Conservation (phyloP, 2,329 filamentous ascomycete species). For the Pseudonectria buxi region DNA sequence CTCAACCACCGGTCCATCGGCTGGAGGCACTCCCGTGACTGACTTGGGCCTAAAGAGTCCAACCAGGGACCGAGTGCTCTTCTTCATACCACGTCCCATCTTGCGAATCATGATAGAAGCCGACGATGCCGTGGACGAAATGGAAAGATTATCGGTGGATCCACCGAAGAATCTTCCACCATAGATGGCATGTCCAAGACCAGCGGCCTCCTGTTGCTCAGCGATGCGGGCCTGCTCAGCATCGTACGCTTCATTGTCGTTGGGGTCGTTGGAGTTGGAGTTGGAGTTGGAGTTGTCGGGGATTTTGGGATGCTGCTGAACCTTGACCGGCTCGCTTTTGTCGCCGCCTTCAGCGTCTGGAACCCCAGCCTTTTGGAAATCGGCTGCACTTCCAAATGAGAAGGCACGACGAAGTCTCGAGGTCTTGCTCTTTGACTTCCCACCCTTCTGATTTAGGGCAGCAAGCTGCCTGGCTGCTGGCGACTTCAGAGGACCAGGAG, state of each 20-base stretch:
- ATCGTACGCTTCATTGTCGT: conserved; percentile 60
- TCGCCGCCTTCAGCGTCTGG: conserved; percentile 44
- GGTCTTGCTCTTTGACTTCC: conserved; percentile 74
- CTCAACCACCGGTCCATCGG: conserved; percentile 59
- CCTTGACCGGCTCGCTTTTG: conserved; percentile 39
- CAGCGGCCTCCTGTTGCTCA: conserved; percentile 83
- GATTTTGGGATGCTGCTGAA: conserved; percentile 34
- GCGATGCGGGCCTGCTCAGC: conserved; percentile 89
- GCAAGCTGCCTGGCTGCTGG: conserved; percentile 78
- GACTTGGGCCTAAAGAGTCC: conserved; percentile 95
- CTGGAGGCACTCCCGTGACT: conserved; percentile 67
- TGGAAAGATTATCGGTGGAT: conserved; percentile 91
- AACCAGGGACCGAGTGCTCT: conserved; percentile 81
- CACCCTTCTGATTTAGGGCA: conserved; percentile 78
- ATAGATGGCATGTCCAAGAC: conserved; percentile 91
- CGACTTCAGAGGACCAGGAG: conserved; percentile 43
- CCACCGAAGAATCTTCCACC: conserved; percentile 78
- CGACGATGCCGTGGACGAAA: conserved; percentile 83
- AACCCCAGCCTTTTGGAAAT: conserved; percentile 70
- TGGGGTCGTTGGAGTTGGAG: conserved; percentile 61
- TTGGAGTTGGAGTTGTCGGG: no score
- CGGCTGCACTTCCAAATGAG: conserved; percentile 92
- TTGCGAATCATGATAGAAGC: conserved; percentile 93
- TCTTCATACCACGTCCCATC: conserved; percentile 99
- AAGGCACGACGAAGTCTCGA: conserved; percentile 84